A percentile compares a stretch with the other conserved stretches of the same genome.
Conservation (phyloP, 495 filamentous ascomycete genomes). For the Echria macrotheca region DNA sequence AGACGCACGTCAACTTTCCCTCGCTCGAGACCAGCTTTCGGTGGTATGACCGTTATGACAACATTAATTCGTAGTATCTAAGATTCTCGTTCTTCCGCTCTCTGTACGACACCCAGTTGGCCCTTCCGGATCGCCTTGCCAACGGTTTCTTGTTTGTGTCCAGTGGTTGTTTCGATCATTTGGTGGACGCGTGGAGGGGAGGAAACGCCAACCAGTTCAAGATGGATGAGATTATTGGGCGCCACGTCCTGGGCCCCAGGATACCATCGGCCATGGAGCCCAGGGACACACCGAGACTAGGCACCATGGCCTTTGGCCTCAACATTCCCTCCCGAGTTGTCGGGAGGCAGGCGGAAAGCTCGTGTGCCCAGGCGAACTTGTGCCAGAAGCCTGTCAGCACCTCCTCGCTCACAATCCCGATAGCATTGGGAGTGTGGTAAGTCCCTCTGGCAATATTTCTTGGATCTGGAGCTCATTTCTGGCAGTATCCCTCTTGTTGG, state of each 20-base stretch:
- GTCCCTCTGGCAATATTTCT: slow-evolving; percentile 36
- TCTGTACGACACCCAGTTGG: no score
- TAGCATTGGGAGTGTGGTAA: slow-evolving; percentile 78
- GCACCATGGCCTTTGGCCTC: slow-evolving; percentile 12
- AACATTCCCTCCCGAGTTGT: slow-evolving; percentile 18
- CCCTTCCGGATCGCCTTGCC: no score
- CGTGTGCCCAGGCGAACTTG: slow-evolving; percentile 21
- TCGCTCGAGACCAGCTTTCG: slow-evolving; percentile 9
- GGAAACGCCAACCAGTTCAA: slow-evolving; percentile 11
- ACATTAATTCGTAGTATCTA: slow-evolving; percentile 13
- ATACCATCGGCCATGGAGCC: slow-evolving; percentile 14
- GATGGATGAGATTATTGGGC: slow-evolving; percentile 26
- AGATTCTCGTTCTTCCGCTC: slow-evolving; percentile 12
- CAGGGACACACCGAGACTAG: slow-evolving; percentile 6
- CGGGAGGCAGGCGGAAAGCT: slow-evolving; percentile 12
- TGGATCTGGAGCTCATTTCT: slow-evolving; percentile 4
- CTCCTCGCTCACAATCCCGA: slow-evolving; percentile 60
- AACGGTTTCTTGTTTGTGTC: neutral
- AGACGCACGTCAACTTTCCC: neutral
- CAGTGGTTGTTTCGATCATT: neutral
- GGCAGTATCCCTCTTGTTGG: slow-evolving; percentile 68
- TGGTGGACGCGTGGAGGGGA: neutral
- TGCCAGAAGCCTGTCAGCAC: slow-evolving; percentile 55
- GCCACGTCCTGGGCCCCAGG: slow-evolving; percentile 25
- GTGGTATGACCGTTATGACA: slow-evolving; percentile 30